phyloP scores from a whole-genome alignment of 495 filamentous ascomycete genomes.

The Hypoxylon fuscum region DNA sequence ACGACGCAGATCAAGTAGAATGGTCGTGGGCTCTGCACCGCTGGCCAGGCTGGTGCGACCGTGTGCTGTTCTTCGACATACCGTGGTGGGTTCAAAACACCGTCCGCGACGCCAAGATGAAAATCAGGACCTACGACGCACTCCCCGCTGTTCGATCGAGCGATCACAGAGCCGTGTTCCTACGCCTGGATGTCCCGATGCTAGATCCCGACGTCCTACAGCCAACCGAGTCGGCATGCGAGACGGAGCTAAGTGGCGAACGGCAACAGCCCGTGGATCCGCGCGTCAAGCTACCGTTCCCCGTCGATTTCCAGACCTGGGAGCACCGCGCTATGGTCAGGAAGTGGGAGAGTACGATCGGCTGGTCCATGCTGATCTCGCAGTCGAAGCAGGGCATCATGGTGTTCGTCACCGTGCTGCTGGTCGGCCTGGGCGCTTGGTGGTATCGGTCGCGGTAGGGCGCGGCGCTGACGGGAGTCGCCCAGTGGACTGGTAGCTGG shows the following conservation, averaged over 20 bases:
- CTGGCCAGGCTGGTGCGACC: slow-evolving; percentile 95
- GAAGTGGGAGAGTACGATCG: slow-evolving; percentile 53
- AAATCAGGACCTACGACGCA: slow-evolving; percentile 70
- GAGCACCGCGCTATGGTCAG: slow-evolving; percentile 50
- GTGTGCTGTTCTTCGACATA: slow-evolving; percentile 79
- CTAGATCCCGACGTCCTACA: slow-evolving; percentile 43
- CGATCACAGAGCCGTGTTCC: slow-evolving; percentile 85
- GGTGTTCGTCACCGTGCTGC: slow-evolving; percentile 47
- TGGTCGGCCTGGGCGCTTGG: slow-evolving; percentile 50
- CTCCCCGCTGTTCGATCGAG: slow-evolving; percentile 78
- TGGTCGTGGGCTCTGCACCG: slow-evolving; percentile 83
- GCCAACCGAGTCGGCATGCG: slow-evolving; percentile 25
- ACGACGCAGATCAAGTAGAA: slow-evolving; percentile 50
- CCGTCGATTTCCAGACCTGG: slow-evolving; percentile 56
- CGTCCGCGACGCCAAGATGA: slow-evolving; percentile 48
- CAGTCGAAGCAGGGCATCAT: slow-evolving; percentile 53
- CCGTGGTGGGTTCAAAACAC: slow-evolving; percentile 54
- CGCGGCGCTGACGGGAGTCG: slow-evolving; percentile 16
- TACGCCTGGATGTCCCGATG: slow-evolving; percentile 68
- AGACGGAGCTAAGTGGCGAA: slow-evolving; percentile 12
- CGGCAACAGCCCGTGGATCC: slow-evolving; percentile 41
- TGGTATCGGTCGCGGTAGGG: slow-evolving; percentile 46
- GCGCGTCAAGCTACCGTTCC: slow-evolving; percentile 48
- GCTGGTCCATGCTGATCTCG: slow-evolving; percentile 57
- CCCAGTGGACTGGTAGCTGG: background rate